Evolutionary conservation across 1,284 basidiomycete species (phyloP).

Genomic region (Mycosarcoma mackinlayi): DNA sequence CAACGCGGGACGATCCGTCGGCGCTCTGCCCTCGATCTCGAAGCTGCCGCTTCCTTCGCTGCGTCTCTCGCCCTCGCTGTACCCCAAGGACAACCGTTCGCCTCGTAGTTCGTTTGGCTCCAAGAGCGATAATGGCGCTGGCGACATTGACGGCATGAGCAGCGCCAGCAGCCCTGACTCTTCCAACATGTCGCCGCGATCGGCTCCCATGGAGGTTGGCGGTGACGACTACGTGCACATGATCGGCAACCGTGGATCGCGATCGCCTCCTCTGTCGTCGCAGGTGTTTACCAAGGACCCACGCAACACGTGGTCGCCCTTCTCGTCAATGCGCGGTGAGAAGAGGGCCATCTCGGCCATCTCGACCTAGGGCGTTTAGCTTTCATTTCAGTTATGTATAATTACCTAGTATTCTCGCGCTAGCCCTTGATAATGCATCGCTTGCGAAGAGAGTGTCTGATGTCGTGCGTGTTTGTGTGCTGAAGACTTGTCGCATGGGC

Average conservation of each 20-base stretch:
- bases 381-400: slow-evolving; percentile 12
- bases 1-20: slow-evolving; percentile 11
- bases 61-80: slow-evolving; percentile 38
- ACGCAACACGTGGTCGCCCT: slow-evolving; percentile 36
- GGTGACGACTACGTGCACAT: slow-evolving; percentile 30
- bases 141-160: slow-evolving; percentile 29
- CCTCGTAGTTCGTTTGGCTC: slow-evolving; percentile 32
- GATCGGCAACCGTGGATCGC: slow-evolving; percentile 22
- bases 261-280: slow-evolving; percentile 20
- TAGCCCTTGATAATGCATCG: neutral
- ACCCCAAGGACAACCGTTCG: slow-evolving; percentile 21
- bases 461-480: too few relatives aligned
- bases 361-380: slow-evolving; percentile 14
- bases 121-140: slow-evolving; percentile 35
- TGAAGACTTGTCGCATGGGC: too few relatives aligned
- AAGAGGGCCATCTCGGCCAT: slow-evolving; percentile 33
- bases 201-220: slow-evolving; percentile 28
- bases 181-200: slow-evolving; percentile 33
- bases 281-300: slow-evolving; percentile 34
- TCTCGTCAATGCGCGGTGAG: slow-evolving; percentile 40
- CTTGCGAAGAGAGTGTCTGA: too few relatives aligned
- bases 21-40: slow-evolving; percentile 33
- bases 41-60: slow-evolving; percentile 37
- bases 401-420: neutral
- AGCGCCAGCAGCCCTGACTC: slow-evolving; percentile 41